Evolutionary conservation across 768 basidiomycete species (phyloP), one percentile per base, ranked within the genome.

Genomic region (Boletus sp.): DNA sequence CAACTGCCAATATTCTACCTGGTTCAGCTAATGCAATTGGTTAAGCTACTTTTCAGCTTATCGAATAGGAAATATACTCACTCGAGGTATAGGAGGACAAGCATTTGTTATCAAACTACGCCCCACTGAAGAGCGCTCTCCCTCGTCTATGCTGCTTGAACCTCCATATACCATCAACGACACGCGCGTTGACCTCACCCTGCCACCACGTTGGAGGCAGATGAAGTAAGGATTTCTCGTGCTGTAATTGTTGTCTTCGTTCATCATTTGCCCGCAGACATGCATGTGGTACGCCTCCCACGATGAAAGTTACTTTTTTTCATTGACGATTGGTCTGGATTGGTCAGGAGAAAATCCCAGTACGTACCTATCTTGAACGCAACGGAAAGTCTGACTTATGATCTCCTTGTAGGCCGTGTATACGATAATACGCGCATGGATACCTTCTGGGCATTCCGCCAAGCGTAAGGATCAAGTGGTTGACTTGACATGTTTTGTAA

Each of bases 71-170:
- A 47, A 9, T 23, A 34, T 10, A 40, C 44, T 60, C 33, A 56
- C 52, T 51, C 8, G 25, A 50, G 14, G 40, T 35, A 15, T 59
- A 91, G 93, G 88, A 47, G 93, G 93, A 5, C 90, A 95, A 67
- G 89, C 93, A 0, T 93, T 92, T 64, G 78, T 90, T 64, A 79
- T 95, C 63, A 97, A 97, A 69, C 75, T 92, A 25, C 82, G 95
- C 19, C 83, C 81, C 65, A 92, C 92, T 2, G 67, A 76, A 37
- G 88, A 91, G 57, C 82, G 85, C 23, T 87, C 90, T 0, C 79
- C 90, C 2, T 79, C 82, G 5, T 88, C 89, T 7, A 92, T 93
- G 88, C 67, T 93, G 11, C 75, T 97, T 35, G 93, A 97, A 43
- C 88, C 92, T 38, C 92, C 91, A 1, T 81, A 82, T 64, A 75